Base-by-base conservation (phyloP, 2,329 filamentous ascomycete species). In the Passalora sequoiae region DNA sequence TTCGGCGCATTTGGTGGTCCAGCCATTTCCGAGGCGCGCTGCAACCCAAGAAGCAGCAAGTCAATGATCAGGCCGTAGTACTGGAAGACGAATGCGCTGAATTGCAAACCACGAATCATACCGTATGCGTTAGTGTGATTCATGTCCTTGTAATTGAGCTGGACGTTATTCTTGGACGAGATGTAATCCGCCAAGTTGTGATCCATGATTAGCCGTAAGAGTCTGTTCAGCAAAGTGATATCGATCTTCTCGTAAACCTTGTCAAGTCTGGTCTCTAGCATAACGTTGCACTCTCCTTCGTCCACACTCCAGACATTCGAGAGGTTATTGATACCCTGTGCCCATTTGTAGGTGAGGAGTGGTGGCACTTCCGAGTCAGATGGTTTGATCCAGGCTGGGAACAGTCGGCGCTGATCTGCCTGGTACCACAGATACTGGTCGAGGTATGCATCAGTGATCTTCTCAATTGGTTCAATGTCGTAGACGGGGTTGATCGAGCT, bases 201-300 rank as follows among this genome's bases (percentile, higher is more conserved):
- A 60, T 98, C 94, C 94, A 98, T 98, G 65, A 98, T 96, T 54
- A 98, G 70, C 36, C 92, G 80, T 38, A 98, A 75, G 22, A 98
- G 76, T 46, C 91, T 86, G 69, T 98, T 98, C 56, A 98, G 78
- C 44, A 98, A 74, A 0, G 92, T 98, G 50, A 98, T 72, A 70
- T 98, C 92, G 50, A 98, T 95, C 77, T 98, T 98, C 71, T 98
- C 92, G 55, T 98, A 98, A 33, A 98, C 89, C 69, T 98, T 98
- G n/a, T 92, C 96, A 3, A 98, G 72, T 57, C 96, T 86, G 0
- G 94, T 98, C 71, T 98, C 92, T 39, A 98, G 89, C 84, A 98
- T 89, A 50, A 98, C 92, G 57, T 96, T 96, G 67, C 91, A 97
- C 66, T 98, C 89, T 51, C 92, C 92, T 58, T 97, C 84, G 32